These are phyloP conservation scores for Sesbania bispinosa DNA, from an alignment of 306 rosid genomes.

Conservation along the genomic window DNA sequence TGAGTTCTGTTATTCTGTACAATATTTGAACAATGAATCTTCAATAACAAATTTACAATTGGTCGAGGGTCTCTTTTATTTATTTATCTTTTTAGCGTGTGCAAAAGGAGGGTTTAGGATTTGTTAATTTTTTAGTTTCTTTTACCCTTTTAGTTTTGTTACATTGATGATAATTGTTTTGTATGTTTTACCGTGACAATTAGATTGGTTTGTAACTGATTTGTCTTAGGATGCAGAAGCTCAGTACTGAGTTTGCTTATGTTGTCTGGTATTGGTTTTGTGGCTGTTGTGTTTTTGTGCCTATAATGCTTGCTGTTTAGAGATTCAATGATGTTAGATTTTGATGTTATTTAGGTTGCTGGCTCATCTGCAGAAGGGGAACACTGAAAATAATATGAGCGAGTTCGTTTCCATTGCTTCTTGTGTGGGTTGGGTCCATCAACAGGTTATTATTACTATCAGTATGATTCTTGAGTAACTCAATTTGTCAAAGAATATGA, in stretches of 20 bases:
- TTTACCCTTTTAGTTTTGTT: background rate
- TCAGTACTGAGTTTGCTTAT: background rate
- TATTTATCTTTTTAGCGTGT: background rate
- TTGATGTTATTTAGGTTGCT: conserved; percentile 17
- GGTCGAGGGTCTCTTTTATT: background rate
- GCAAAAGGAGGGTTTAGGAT: background rate
- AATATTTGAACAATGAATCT: background rate
- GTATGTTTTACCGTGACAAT: background rate
- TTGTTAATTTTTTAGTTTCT: background rate
- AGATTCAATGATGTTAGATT: conserved; percentile 8
- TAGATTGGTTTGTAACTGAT: background rate
- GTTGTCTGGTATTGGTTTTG: background rate
- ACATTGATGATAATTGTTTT: conserved; percentile 3
- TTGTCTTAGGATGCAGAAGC: conserved; percentile 4
- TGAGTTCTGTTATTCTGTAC: background rate
- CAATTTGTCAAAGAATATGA: conserved; percentile 9
- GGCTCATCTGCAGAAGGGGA: conserved; percentile 22
- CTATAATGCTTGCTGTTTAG: background rate
- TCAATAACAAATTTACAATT: background rate
- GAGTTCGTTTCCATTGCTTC: background rate
- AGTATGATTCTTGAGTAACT: conserved; percentile 10
- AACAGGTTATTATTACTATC: background rate
- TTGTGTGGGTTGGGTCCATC: conserved; percentile 2
- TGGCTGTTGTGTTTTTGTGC: background rate
- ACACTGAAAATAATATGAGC: background rate